These are phyloP conservation scores for Schoenoplectus triqueter DNA, from an alignment of 202 grass and related monocot genomes.

Conservation along the genomic window DNA sequence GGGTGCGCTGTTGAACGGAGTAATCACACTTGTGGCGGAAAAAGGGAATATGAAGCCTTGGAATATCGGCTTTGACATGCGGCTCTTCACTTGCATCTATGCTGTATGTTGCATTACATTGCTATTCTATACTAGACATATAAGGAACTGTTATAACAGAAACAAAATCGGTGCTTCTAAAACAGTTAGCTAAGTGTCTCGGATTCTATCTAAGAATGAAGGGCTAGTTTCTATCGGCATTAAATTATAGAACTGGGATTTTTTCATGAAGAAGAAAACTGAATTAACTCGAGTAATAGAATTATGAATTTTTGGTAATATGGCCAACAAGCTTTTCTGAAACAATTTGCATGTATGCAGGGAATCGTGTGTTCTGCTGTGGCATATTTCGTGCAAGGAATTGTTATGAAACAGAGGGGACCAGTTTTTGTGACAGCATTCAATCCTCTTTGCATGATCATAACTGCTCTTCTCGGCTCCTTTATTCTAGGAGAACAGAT, in stretches of 20 bases:
- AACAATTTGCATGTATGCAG: constrained; percentile 37
- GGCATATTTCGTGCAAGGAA: constrained; percentile 81
- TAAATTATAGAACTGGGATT: constrained; percentile 13
- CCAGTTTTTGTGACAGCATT: constrained; percentile 96
- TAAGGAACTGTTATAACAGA: neutral
- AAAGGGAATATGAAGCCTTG: constrained; percentile 57
- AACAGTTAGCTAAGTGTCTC: neutral
- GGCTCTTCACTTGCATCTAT: constrained; percentile 84
- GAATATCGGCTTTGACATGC: constrained; percentile 81
- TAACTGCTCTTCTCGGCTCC: constrained; percentile 72
- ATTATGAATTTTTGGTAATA: neutral
- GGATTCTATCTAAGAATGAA: neutral
- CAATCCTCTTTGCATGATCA: constrained; percentile 97
- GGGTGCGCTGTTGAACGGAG: constrained; percentile 58
- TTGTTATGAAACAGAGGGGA: constrained; percentile 74
- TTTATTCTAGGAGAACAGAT: constrained; percentile 84
- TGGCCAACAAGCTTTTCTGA: neutral
- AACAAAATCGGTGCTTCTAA: neutral
- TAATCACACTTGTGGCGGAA: constrained; percentile 67
- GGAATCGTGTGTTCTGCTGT: constrained; percentile 88
- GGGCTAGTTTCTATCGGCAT: neutral
- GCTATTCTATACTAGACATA: neutral
- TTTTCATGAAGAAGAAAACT: neutral
- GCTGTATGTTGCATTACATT: constrained; percentile 48
- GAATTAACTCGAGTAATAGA: neutral